Base-by-base conservation (phyloP, 257 asterid genomes). In the Scutellaria minor region DNA sequence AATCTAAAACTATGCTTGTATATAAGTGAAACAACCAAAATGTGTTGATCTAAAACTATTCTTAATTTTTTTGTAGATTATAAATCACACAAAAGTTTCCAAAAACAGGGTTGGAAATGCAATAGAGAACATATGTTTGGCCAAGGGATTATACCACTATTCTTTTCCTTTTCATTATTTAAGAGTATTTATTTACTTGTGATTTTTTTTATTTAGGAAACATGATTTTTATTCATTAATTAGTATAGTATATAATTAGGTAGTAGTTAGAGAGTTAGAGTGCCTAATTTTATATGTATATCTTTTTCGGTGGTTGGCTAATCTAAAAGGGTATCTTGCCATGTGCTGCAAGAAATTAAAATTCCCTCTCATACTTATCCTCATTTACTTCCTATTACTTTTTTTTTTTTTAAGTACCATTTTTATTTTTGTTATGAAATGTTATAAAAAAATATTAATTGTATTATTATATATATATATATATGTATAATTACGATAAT, bases 311-410 rank as follows among this genome's bases (percentile, higher is more conserved):
- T 62, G 66, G 83, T 81, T 87, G 78, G 78, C 65, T 72, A 68
- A 79, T 51, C 66, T 70, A 66, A 8, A 8, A 67, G 70, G 83
- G 85, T 63, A 83, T 83, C 89, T 72, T 74, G 72, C 78, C 89
- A 81, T 81, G 88, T 84, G 88, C 76, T 54, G 10, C 72, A 51
- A 76, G 65, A 66, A 74, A 44, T 45, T 62, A 27, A 24, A 11
- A 40, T 37, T 41, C 7, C 41, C 9, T 50, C 44, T 50, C 14
- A 14, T 13, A 66, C 53, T 48, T 18, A 46, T 61, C 68, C 68
- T 41, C 18, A 52, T 74, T 31, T 31, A 18, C 18, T 24, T 1
- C 2, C 27, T 24, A 1, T 24, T 24, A 1, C 2, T 24, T 24
- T 2, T 24, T 2, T 24, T 24, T 24, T 24, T 24, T 24, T 24